phyloP scores from a whole-genome alignment of 2,329 filamentous ascomycete species.

The Sporothrix euskadiensis region DNA sequence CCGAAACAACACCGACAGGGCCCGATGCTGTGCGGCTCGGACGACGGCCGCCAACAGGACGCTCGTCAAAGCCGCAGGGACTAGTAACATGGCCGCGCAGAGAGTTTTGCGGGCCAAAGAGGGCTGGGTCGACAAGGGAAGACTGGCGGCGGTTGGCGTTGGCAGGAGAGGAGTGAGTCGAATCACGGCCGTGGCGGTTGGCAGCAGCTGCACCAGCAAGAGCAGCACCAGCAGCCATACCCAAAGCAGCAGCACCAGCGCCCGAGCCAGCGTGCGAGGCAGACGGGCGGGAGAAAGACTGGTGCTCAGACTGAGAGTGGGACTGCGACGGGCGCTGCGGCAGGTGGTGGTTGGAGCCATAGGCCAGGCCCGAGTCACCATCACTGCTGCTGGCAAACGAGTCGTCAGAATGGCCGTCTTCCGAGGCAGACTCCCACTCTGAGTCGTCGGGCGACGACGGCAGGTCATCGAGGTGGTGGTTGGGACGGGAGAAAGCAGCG shows the following conservation, averaged over 20 bases:
- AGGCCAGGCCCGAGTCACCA: constrained; percentile 47
- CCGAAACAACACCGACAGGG: background rate
- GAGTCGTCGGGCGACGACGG: constrained; percentile 48
- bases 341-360: constrained; percentile 41
- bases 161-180: constrained; percentile 26
- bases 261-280: background rate
- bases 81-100: constrained; percentile 56
- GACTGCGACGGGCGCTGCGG: background rate
- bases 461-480: constrained; percentile 29
- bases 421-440: constrained; percentile 60
- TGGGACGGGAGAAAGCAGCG: constrained; percentile 41
- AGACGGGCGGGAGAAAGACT: constrained; percentile 35
- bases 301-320: background rate
- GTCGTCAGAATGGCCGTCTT: constrained; percentile 44
- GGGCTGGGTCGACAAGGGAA: constrained; percentile 57
- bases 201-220: background rate
- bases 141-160: constrained; percentile 42
- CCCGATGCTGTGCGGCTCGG: background rate
- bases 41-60: constrained; percentile 29
- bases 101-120: constrained; percentile 64
- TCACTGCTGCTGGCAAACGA: constrained; percentile 44
- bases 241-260: background rate
- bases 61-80: constrained; percentile 57
- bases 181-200: background rate
- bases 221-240: background rate